Evolutionary conservation across 306 rosid species (phyloP).

Genomic region (Acacia melanoxylon): DNA sequence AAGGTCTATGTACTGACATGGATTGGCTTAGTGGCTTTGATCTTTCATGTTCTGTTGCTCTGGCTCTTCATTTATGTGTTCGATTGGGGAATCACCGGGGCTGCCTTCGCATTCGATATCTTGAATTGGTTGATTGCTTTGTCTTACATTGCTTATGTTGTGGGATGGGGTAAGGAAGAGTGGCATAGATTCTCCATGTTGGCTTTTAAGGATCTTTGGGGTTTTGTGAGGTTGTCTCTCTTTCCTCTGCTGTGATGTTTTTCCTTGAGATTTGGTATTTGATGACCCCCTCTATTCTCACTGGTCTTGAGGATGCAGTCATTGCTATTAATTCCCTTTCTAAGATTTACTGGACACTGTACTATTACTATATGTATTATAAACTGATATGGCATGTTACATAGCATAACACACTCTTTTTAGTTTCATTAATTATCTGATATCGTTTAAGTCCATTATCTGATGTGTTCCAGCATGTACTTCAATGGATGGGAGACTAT

Average conservation of each 20-base stretch:
- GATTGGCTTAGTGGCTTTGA: constrained; percentile 60
- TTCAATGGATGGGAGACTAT: constrained; percentile 54
- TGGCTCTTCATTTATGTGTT: constrained; percentile 61
- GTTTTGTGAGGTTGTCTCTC: background rate
- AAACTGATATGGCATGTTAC: no score
- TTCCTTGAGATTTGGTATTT: constrained; percentile 90
- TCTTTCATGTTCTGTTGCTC: constrained; percentile 56
- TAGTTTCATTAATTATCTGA: no score
- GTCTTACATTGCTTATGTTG: constrained; percentile 65
- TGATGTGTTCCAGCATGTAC: constrained; percentile 46
- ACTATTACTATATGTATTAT: no score
- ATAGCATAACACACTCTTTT: no score
- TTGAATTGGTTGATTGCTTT: constrained; percentile 63
- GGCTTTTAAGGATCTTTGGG: constrained; percentile 85
- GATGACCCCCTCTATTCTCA: constrained; percentile 67
- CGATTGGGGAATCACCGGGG: constrained; percentile 62
- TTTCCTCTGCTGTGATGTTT: constrained; percentile 86
- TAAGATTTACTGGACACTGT: background rate
- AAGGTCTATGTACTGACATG: constrained; percentile 67
- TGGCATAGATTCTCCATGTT: constrained; percentile 67
- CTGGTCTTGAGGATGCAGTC: constrained; percentile 77
- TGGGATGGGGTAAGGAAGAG: constrained; percentile 80
- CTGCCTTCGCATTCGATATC: constrained; percentile 68
- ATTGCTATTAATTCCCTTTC: constrained; percentile 76
- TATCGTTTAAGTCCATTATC: no score